These are phyloP conservation scores for Candida krabiensis DNA, from an alignment of 805 yeast genomes.

Conservation along the genomic window DNA sequence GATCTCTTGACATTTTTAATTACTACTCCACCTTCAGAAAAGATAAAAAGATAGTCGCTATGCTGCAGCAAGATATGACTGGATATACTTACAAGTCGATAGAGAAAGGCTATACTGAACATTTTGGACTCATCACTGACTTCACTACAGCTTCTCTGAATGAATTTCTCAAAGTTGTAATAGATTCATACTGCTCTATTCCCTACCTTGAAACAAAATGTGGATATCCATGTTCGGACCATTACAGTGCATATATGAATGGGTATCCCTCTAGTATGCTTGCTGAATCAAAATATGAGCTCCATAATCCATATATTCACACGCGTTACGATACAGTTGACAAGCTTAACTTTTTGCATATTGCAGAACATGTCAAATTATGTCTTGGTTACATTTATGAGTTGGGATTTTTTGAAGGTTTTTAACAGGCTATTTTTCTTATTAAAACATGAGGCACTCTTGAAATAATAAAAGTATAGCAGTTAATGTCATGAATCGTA, in stretches of 20 bases:
- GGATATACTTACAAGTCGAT: conserved; percentile 62
- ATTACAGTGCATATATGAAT: conserved; percentile 76
- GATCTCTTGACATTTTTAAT: conserved; percentile 76
- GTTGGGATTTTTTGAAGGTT: conserved; percentile 32
- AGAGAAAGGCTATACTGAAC: conserved; percentile 53
- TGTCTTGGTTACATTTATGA: conserved; percentile 75
- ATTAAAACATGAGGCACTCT: no score
- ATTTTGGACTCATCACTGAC: conserved; percentile 81
- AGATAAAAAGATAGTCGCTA: conserved; percentile 63
- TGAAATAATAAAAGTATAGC: no score
- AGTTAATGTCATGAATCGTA: no score
- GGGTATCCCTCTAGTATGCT: conserved; percentile 87
- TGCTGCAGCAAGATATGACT: conserved; percentile 96
- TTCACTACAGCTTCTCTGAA: conserved; percentile 57
- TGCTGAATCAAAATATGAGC: conserved; percentile 70
- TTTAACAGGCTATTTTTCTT: not conserved
- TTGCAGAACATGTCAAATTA: conserved; percentile 77
- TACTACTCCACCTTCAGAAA: conserved; percentile 40
- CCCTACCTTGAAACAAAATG: conserved; percentile 75
- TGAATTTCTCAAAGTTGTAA: conserved; percentile 59
- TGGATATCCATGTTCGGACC: conserved; percentile 94
- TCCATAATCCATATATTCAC: conserved; percentile 72
- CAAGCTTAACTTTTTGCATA: conserved; percentile 72
- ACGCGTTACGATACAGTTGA: conserved; percentile 79
- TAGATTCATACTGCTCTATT: conserved; percentile 62